Evolutionary conservation across 2,329 filamentous ascomycete species (phyloP).

Genomic region (Epichloe elymi): DNA sequence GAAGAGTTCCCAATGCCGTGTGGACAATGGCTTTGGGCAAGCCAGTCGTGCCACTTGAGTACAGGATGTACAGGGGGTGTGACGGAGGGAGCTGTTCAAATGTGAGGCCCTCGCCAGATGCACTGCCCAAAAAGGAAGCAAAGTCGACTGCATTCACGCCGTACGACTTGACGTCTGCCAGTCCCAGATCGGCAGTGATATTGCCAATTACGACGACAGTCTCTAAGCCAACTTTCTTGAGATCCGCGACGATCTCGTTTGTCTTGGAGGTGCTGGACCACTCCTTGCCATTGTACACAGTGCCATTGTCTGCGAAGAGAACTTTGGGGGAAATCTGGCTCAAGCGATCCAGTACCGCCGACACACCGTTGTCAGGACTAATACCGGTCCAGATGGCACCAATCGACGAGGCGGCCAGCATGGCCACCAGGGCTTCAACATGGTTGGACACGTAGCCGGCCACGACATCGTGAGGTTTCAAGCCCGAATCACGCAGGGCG

Average conservation of each 20-base stretch:
- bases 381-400: constrained; percentile 91
- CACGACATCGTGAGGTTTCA: constrained; percentile 45
- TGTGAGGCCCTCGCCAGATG: constrained; percentile 31
- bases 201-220: constrained; percentile 65
- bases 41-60: constrained; percentile 80
- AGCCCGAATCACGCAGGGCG: constrained; percentile 51
- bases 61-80: constrained; percentile 81
- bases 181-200: constrained; percentile 32
- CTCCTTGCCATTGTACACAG: constrained; percentile 80
- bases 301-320: constrained; percentile 77
- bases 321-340: constrained; percentile 78
- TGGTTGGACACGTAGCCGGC: constrained; percentile 81
- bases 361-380: constrained; percentile 83
- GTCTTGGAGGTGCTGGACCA: constrained; percentile 75
- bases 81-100: constrained; percentile 75
- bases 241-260: constrained; percentile 54
- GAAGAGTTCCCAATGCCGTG: constrained; percentile 73
- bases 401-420: constrained; percentile 69
- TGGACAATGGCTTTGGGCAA: constrained; percentile 91
- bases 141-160: constrained; percentile 32
- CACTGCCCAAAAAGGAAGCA: constrained; percentile 27
- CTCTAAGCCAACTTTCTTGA: constrained; percentile 48
- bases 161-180: constrained; percentile 26
- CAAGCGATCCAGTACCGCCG: constrained; percentile 77
- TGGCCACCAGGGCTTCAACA: constrained; percentile 71